Evolutionary conservation across 2,329 filamentous ascomycete species (phyloP), one percentile per base, ranked within the genome.

Genomic region (Diaporthe longicolla): DNA sequence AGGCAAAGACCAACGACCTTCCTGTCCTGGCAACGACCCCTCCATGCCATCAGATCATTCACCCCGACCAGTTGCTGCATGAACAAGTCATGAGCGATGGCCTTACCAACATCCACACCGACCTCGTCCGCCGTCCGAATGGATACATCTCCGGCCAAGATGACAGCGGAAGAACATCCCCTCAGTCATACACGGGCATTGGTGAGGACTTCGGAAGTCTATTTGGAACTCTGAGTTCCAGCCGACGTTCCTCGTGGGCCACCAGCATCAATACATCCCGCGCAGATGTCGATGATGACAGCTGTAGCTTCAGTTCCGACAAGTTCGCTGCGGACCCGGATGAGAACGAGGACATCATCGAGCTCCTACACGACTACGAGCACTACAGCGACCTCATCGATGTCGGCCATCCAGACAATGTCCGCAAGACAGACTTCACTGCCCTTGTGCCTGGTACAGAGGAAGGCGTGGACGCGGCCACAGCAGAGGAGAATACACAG

Each of bases 221-320:
- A 9, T 32, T 35, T 1, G 19, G 32, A 3, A 71, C 8, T 13
- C 57, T 52, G 15, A 11, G 1, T 11, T 29, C 48, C 15, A 71
- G 52, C 37, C 69, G 57, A 21, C 48, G 35, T 3, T 54, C 57
- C 4, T 71, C 69, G 3, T 71, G 69, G 69, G 69, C 69, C 21
- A 63, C 69, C 15, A 71, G 43, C 58, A 71, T 54, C 57, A 61
- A 26, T 45, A 32, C 45, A 24, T 29, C 26, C 1, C 10, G 3
- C 24, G 24, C 32, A 11, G 54, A 40, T 26, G 40, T 40, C 0
- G 43, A 61, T 5, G 4, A 3, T 13, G n/a, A 26, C 5, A n/a
- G 55, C 2, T 17, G n/a, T 3, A 19, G 10, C 10, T 1, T 37
- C n/a, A 9, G 8, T 13, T 10, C 26, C 17, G 5, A 4, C 6